phyloP scores from a whole-genome alignment of 2,329 filamentous ascomycete genomes.

The Orbilia blumenaviensis region DNA sequence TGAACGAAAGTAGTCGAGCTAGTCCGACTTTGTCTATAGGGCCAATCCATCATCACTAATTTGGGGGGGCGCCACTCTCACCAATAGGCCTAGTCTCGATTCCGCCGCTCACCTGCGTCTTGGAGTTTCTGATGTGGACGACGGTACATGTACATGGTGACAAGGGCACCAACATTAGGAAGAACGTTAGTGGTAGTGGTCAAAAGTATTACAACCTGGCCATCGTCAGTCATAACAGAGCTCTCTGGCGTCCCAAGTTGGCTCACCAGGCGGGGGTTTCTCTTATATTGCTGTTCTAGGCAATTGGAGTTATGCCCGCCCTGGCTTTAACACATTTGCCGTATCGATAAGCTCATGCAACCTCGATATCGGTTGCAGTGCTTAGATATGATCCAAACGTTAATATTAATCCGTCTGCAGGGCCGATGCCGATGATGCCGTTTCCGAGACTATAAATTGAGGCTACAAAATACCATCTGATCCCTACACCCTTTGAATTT shows the following conservation, averaged over 20 bases:
- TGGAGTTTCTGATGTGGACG: too few species aligned
- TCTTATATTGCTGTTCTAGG: constrained; percentile 11
- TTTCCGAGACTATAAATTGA: neutral
- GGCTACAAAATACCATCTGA: neutral
- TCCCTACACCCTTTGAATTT: neutral
- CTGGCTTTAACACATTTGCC: neutral
- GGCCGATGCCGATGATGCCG: neutral
- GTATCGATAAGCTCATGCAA: constrained; percentile 38
- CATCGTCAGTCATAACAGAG: neutral
- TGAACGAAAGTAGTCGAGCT: neutral
- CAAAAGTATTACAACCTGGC: neutral
- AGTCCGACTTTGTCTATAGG: neutral
- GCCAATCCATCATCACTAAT: neutral
- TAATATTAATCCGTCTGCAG: neutral
- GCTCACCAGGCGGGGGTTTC: neutral
- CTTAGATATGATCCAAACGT: constrained; percentile 1
- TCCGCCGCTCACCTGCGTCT: too few species aligned
- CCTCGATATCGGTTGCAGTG: neutral
- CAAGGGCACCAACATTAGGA: neutral
- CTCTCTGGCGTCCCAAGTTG: neutral
- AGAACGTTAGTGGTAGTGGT: neutral
- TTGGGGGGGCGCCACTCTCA: too few species aligned
- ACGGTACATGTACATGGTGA: neutral
- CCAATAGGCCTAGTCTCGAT: too few species aligned
- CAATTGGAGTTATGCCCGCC: constrained; percentile 2